A percentile compares a stretch with the other conserved stretches of the same genome.
phyloP scores from a whole-genome alignment of 2,329 filamentous ascomycete genomes.

The Nothophaeocryptopus gaeumannii region DNA sequence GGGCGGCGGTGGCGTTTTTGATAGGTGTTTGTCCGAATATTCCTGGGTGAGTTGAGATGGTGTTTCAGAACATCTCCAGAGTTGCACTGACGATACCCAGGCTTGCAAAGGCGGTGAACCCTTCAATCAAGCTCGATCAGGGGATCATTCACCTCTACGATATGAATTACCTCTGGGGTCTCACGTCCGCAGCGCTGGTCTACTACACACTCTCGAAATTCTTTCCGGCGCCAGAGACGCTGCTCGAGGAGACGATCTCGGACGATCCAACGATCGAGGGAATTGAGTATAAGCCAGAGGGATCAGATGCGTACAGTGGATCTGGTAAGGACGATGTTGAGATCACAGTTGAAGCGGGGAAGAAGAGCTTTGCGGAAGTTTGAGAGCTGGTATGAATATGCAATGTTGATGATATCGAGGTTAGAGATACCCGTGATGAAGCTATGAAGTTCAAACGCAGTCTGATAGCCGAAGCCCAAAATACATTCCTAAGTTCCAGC shows the following conservation, averaged over 20 bases:
- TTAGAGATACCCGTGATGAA: no score
- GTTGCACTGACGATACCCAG: slow-evolving; percentile 22
- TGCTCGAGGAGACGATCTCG: slow-evolving; percentile 38
- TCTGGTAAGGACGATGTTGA: slow-evolving; percentile 11
- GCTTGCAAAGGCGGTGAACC: slow-evolving; percentile 47
- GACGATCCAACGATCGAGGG: slow-evolving; percentile 25
- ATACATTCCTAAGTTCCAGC: no score
- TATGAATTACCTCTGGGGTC: slow-evolving; percentile 66
- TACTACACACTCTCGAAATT: slow-evolving; percentile 52
- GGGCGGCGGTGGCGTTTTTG: slow-evolving; percentile 57
- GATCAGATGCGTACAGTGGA: slow-evolving; percentile 5
- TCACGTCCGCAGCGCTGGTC: slow-evolving; percentile 54
- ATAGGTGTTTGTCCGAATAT: slow-evolving; percentile 56
- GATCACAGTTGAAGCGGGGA: slow-evolving; percentile 10
- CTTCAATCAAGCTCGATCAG: slow-evolving; percentile 40
- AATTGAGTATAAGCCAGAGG: slow-evolving; percentile 15
- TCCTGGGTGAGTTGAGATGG: slow-evolving; percentile 39
- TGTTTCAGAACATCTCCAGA: no score
- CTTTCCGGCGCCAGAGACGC: slow-evolving; percentile 51
- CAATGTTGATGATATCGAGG: background rate
- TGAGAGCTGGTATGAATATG: background rate
- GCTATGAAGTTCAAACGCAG: no score
- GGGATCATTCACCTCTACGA: slow-evolving; percentile 57
- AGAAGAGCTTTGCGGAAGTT: slow-evolving; percentile 11
- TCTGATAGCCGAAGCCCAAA: no score